A percentile compares a stretch with the other conserved stretches of the same genome.
Evolutionary conservation across 345 rosid genomes (phyloP).

Genomic region (Eucalyptus microcorys): DNA sequence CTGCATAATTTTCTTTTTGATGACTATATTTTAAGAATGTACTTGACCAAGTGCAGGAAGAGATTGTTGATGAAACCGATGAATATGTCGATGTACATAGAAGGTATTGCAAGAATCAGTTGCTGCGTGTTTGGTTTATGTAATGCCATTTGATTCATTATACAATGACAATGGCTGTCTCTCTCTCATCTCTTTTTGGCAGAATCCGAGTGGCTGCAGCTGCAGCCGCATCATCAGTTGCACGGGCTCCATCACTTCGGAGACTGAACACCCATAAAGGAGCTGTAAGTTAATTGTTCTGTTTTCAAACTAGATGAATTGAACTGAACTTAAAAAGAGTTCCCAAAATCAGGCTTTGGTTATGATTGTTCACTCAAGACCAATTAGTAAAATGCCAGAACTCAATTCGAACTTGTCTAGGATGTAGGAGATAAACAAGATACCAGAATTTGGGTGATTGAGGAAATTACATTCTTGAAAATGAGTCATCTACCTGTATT

Average conservation of each 20-base stretch:
- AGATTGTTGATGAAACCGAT: slow-evolving; percentile 98
- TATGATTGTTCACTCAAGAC: neutral
- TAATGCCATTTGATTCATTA: neutral
- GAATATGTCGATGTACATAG: slow-evolving; percentile 94
- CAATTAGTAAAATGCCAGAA: neutral
- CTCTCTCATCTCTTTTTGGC: neutral
- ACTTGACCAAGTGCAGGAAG: slow-evolving; percentile 34
- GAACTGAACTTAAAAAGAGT: neutral
- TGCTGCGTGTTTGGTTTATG: neutral
- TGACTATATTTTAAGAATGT: neutral
- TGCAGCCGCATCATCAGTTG: slow-evolving; percentile 87
- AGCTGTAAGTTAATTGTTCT: slow-evolving; percentile 20
- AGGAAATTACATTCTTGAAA: neutral
- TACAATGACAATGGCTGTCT: neutral
- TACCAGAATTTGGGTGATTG: neutral
- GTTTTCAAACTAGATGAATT: neutral
- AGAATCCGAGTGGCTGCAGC: slow-evolving; percentile 99
- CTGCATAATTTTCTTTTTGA: neutral
- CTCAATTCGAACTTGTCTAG: neutral
- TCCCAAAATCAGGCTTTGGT: neutral
- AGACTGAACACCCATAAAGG: slow-evolving; percentile 51
- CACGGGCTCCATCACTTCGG: slow-evolving; percentile 73
- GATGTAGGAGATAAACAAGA: neutral
- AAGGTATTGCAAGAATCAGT: slow-evolving; percentile 24
- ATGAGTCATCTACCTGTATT: neutral